Evolutionary conservation across 78 protist species (phyloP).

Genomic region (Corallochytrium limacisporum): DNA sequence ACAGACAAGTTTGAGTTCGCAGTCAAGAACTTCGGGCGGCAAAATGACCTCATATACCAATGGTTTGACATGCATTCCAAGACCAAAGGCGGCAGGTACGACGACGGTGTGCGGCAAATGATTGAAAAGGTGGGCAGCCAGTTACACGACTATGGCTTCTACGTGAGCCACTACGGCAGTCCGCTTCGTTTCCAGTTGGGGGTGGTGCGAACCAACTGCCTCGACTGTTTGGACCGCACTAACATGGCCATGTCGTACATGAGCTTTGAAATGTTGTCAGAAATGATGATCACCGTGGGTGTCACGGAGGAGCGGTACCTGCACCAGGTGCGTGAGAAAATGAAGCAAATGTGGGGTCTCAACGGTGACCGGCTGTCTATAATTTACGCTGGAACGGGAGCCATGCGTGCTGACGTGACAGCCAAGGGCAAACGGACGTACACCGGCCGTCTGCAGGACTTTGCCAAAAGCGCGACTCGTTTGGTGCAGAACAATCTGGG

Average conservation of each 20-base stretch:
- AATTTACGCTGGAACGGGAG: slow-evolving; percentile 68
- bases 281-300: not conserved
- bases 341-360: slow-evolving; percentile 56
- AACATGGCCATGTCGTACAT: slow-evolving; percentile 55
- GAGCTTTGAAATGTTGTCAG: not conserved
- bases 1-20: slow-evolving; percentile 7
- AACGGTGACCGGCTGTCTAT: slow-evolving; percentile 63
- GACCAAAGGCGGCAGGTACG: too few relatives aligned
- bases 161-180: too few relatives aligned
- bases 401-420: slow-evolving; percentile 40
- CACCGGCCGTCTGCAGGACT: too few relatives aligned
- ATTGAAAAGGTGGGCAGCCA: not conserved
- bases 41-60: too few relatives aligned
- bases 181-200: slow-evolving; percentile 30
- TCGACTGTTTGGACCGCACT: slow-evolving; percentile 83
- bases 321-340: not conserved
- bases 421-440: slow-evolving; percentile 40
- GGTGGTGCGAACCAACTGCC: slow-evolving; percentile 68
- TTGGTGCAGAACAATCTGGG: not conserved
- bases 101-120: too few relatives aligned
- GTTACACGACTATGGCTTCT: not conserved
- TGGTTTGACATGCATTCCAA: too few relatives aligned
- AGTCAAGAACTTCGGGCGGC: too few relatives aligned
- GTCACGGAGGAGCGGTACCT: not conserved
- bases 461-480: not conserved